These are phyloP conservation scores for Yamadazyma takamatsuzukensis DNA, from an alignment of 805 yeast species.

Conservation along the genomic window DNA sequence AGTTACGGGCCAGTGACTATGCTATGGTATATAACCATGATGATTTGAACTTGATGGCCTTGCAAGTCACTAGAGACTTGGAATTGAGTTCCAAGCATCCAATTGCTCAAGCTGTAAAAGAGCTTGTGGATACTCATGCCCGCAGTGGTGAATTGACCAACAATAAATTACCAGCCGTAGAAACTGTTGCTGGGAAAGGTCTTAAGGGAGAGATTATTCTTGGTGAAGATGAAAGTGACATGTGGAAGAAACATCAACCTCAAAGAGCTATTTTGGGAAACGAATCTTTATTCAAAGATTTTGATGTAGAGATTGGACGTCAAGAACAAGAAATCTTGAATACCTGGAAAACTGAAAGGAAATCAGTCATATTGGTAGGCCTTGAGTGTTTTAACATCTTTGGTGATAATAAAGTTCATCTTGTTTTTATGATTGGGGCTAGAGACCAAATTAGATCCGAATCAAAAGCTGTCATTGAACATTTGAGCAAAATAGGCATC, in stretches of 20 bases:
- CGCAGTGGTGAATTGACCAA: slow-evolving; percentile 22
- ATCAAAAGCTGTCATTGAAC: slow-evolving; percentile 45
- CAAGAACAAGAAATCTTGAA: slow-evolving; percentile 33
- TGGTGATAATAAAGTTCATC: slow-evolving; percentile 27
- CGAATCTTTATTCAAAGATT: slow-evolving; percentile 53
- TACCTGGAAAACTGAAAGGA: slow-evolving; percentile 60
- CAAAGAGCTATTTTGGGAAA: slow-evolving; percentile 52
- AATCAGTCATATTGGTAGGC: slow-evolving; percentile 60
- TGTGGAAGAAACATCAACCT: slow-evolving; percentile 33
- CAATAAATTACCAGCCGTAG: slow-evolving; percentile 43
- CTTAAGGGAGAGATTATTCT: slow-evolving; percentile 41
- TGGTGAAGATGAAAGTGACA: slow-evolving; percentile 13
- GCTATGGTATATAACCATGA: slow-evolving; percentile 19
- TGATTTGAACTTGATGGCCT: slow-evolving; percentile 18
- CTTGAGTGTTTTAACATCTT: slow-evolving; percentile 26
- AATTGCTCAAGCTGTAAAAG: slow-evolving; percentile 54
- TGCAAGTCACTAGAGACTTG: slow-evolving; percentile 54
- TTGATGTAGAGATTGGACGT: slow-evolving; percentile 34
- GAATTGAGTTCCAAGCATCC: slow-evolving; percentile 70
- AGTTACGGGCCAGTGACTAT: slow-evolving; percentile 52
- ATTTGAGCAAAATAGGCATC: slow-evolving; percentile 40
- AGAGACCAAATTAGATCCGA: slow-evolving; percentile 62
- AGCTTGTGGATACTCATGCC: slow-evolving; percentile 24
- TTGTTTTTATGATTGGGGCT: slow-evolving; percentile 51
- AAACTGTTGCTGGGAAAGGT: slow-evolving; percentile 61